A percentile compares a stretch with the other conserved stretches of the same genome.
Evolutionary conservation across 352 stramenopile species (phyloP).

Genomic region (Phytophthora citrophthora): DNA sequence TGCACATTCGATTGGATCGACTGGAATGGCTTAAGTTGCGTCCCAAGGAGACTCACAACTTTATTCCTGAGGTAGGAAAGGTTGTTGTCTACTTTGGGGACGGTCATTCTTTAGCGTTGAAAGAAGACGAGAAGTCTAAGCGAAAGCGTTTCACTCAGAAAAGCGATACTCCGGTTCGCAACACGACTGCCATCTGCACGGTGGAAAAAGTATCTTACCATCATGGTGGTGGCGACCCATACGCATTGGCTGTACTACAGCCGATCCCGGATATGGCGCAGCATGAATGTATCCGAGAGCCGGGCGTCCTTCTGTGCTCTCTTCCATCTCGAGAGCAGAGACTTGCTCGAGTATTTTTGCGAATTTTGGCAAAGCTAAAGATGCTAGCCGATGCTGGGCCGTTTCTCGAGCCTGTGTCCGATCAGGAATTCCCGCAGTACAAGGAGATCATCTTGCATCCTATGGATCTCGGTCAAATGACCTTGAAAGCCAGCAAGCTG

Average conservation of each 20-base stretch:
- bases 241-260: constrained; percentile 65
- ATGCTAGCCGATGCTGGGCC: constrained; percentile 64
- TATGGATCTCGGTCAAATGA: constrained; percentile 76
- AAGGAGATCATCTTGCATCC: constrained; percentile 82
- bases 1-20: constrained; percentile 68
- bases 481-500: constrained; percentile 54
- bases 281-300: constrained; percentile 37
- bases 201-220: constrained; percentile 79
- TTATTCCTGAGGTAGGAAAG: constrained; percentile 73
- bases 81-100: constrained; percentile 83
- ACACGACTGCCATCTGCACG: constrained; percentile 63
- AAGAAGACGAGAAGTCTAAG: constrained; percentile 80
- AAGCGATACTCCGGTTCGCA: constrained; percentile 56
- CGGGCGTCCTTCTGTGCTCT: constrained; percentile 57
- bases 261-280: constrained; percentile 40
- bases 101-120: constrained; percentile 75
- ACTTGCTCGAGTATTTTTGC: constrained; percentile 65
- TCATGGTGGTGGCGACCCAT: constrained; percentile 81
- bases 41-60: constrained; percentile 74
- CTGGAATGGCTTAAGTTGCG: constrained; percentile 84
- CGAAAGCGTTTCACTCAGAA: constrained; percentile 81
- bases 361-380: constrained; percentile 70
- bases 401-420: constrained; percentile 83
- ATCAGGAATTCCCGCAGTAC: constrained; percentile 84
- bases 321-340: constrained; percentile 66